Percentiles rank a stretch among this genome's conserved stretches.
Evolutionary conservation across 306 rosid genomes (phyloP).

Genomic region (Ziziphus jujuba): DNA sequence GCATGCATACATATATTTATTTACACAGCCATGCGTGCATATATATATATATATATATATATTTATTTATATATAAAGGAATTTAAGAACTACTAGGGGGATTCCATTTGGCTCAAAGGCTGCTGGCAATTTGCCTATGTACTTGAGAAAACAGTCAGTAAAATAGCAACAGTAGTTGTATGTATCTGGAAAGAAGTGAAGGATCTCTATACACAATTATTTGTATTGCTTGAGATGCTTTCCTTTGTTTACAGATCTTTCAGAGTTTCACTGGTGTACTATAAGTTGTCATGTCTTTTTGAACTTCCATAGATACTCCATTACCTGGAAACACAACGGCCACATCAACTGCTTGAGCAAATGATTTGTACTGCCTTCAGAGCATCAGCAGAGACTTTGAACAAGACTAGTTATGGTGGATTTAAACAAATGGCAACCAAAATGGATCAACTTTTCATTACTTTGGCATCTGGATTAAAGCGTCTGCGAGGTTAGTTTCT

Average conservation of each 20-base stretch:
- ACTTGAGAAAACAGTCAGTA: neutral
- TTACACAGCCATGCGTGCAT: too few relatives aligned
- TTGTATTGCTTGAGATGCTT: slow-evolving; percentile 20
- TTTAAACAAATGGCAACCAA: slow-evolving; percentile 69
- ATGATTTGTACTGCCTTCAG: slow-evolving; percentile 86
- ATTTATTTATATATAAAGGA: too few relatives aligned
- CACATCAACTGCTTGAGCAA: slow-evolving; percentile 90
- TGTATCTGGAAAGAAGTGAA: neutral
- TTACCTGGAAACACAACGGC: slow-evolving; percentile 82
- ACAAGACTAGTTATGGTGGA: slow-evolving; percentile 73
- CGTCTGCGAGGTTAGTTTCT: slow-evolving; percentile 63
- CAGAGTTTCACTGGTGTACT: slow-evolving; percentile 10
- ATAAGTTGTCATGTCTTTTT: slow-evolving; percentile 19
- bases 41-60: too few relatives aligned
- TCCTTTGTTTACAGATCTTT: neutral
- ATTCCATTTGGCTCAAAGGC: too few relatives aligned
- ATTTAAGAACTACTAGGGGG: too few relatives aligned
- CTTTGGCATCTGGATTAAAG: slow-evolving; percentile 65
- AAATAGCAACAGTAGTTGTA: neutral
- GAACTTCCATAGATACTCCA: slow-evolving; percentile 69
- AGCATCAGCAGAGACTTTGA: slow-evolving; percentile 75
- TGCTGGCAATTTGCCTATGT: too few relatives aligned
- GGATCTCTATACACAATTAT: slow-evolving; percentile 7
- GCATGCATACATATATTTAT: too few relatives aligned
- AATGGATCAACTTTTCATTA: slow-evolving; percentile 76